A percentile compares a stretch with the other conserved stretches of the same genome.
phyloP scores from a whole-genome alignment of 2,329 filamentous ascomycete species.

The Colletotrichum chrysophilum region DNA sequence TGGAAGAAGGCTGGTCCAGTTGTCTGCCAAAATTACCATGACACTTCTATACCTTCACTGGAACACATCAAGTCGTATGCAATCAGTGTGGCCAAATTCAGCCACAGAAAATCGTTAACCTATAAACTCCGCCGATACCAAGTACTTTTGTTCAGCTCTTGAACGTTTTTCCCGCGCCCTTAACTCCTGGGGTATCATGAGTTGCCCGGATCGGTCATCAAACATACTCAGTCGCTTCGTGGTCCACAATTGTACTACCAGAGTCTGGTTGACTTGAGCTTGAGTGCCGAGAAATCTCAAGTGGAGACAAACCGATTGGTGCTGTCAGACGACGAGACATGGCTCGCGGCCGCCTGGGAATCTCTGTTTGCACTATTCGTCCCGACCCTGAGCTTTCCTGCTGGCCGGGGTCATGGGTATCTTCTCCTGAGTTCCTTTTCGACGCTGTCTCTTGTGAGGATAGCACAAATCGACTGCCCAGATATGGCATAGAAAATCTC shows the following conservation, averaged over 20 bases:
- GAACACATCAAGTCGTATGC: rapidly evolving
- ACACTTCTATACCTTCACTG: neutral
- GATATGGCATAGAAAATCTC: neutral
- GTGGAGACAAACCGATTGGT: neutral
- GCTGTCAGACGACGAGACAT: neutral
- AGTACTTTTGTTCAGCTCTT: neutral
- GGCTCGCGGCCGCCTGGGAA: neutral
- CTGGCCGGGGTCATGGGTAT: neutral
- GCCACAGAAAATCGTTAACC: neutral
- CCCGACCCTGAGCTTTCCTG: neutral
- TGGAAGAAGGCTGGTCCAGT: rapidly evolving
- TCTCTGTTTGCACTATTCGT: neutral
- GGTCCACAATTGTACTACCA: neutral
- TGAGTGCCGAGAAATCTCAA: neutral
- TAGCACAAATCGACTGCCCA: neutral
- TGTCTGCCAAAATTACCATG: rapidly evolving
- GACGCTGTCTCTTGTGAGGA: neutral
- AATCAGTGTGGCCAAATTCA: rapidly evolving
- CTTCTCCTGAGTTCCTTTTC: neutral
- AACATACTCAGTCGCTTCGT: slow-evolving; percentile 1
- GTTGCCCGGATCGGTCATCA: neutral
- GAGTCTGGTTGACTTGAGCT: neutral
- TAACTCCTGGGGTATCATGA: slow-evolving; percentile 8
- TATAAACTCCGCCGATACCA: neutral
- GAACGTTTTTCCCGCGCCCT: neutral